phyloP scores from a whole-genome alignment of 805 yeast species.

The Limtongia smithiae region DNA sequence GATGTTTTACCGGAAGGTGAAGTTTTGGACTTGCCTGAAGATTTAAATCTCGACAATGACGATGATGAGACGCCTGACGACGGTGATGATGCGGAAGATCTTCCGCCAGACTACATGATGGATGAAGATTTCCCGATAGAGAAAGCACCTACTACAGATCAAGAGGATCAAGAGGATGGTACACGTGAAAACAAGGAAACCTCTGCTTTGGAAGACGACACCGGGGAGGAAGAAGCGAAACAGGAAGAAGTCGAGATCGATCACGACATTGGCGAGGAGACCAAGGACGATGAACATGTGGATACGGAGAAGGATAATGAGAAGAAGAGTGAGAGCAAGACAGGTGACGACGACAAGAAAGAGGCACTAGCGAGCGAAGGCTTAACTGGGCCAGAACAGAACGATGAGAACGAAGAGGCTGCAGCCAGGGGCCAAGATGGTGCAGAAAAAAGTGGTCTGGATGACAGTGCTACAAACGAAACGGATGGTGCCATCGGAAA shows the following conservation, averaged over 20 bases:
- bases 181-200: no score
- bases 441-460: constrained; percentile 17
- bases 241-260: constrained; percentile 30
- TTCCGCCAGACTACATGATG: no score
- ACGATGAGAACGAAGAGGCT: constrained; percentile 47
- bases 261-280: constrained; percentile 29
- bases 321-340: constrained; percentile 32
- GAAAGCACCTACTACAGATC: no score
- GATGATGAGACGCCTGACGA: constrained; percentile 52
- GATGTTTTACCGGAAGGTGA: constrained; percentile 78
- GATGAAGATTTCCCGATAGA: not conserved
- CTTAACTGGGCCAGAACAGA: constrained; percentile 76
- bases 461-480: constrained; percentile 13
- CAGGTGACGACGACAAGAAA: constrained; percentile 38
- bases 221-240: constrained; percentile 32
- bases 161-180: no score
- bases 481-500: constrained; percentile 8
- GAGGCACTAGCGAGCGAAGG: constrained; percentile 58
- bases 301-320: constrained; percentile 39
- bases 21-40: constrained; percentile 86
- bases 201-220: constrained; percentile 24
- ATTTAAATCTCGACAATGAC: constrained; percentile 81
- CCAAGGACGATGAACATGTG: constrained; percentile 31
- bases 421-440: constrained; percentile 46
- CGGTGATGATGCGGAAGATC: constrained; percentile 31